Evolutionary conservation across 805 yeast species (phyloP).

Genomic region (Candida caryicola): DNA sequence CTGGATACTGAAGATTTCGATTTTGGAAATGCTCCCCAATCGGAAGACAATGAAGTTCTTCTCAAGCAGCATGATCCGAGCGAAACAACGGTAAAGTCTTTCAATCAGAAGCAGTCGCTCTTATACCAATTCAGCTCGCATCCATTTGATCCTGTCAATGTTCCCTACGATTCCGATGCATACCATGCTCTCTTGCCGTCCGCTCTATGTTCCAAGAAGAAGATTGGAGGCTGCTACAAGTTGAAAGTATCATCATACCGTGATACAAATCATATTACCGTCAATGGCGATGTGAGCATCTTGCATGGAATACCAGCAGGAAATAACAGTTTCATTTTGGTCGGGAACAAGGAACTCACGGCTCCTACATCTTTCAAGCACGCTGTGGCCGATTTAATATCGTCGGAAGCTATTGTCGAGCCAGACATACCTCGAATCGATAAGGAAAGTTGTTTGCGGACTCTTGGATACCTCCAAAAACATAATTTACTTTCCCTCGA

Average conservation of each 20-base stretch:
- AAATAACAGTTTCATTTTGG: conserved; percentile 58
- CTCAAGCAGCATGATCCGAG: no score
- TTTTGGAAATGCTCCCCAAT: neutral
- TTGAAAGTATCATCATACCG: conserved; percentile 32
- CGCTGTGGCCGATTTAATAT: conserved; percentile 52
- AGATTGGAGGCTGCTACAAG: conserved; percentile 57
- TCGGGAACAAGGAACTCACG: conserved; percentile 56
- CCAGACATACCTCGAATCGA: no score
- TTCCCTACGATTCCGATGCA: conserved; percentile 2
- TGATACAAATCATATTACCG: conserved; percentile 14
- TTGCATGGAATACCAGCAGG: conserved; percentile 50
- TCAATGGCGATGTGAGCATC: conserved; percentile 60
- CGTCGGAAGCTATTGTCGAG: conserved; percentile 28
- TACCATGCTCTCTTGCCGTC: conserved; percentile 44
- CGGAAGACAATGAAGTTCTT: neutral
- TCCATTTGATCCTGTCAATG: conserved; percentile 28
- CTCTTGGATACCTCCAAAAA: conserved; percentile 55
- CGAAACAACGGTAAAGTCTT: conserved; percentile 17
- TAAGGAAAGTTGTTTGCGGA: conserved; percentile 53
- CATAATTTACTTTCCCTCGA: conserved; percentile 51
- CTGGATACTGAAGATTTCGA: neutral
- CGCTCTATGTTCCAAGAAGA: conserved; percentile 53
- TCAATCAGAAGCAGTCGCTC: conserved; percentile 34
- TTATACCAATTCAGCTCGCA: conserved; percentile 66
- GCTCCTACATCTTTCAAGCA: conserved; percentile 64